A percentile compares a stretch with the other conserved stretches of the same genome.
phyloP scores from a whole-genome alignment of 2,329 filamentous ascomycete genomes.

The Exophiala xenobiotica region DNA sequence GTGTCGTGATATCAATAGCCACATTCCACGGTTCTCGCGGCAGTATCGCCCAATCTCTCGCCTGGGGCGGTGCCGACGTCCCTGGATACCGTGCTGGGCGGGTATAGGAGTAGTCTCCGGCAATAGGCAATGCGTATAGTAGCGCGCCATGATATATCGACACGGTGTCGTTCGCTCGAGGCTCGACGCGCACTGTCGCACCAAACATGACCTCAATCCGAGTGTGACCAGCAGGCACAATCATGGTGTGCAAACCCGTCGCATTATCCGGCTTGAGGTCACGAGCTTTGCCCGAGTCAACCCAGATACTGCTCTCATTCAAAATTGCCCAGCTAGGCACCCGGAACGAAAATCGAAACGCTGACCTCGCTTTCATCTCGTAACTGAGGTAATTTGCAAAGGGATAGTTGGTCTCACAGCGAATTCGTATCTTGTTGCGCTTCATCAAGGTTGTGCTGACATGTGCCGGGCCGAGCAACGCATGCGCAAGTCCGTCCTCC shows the following conservation, averaged over 20 bases:
- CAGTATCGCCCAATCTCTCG: slow-evolving; percentile 39
- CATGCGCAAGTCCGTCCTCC: slow-evolving; percentile 50
- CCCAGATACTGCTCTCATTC: slow-evolving; percentile 29
- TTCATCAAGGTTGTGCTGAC: slow-evolving; percentile 42
- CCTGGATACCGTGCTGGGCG: slow-evolving; percentile 32
- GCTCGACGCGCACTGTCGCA: slow-evolving; percentile 35
- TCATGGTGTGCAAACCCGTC: slow-evolving; percentile 41
- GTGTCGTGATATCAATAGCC: slow-evolving; percentile 36
- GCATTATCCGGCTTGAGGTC: slow-evolving; percentile 35
- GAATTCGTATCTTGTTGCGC: slow-evolving; percentile 42
- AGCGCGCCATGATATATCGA: slow-evolving; percentile 47
- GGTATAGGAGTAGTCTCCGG: slow-evolving; percentile 32
- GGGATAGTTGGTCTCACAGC: slow-evolving; percentile 53
- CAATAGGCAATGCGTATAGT: slow-evolving; percentile 45
- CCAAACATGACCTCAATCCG: slow-evolving; percentile 38
- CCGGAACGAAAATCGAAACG: slow-evolving; percentile 48
- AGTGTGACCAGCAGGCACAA: slow-evolving; percentile 37
- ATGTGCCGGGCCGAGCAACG: slow-evolving; percentile 49
- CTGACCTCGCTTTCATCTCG: slow-evolving; percentile 36
- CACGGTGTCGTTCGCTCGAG: slow-evolving; percentile 45
- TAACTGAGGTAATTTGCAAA: slow-evolving; percentile 45
- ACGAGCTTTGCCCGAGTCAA: slow-evolving; percentile 26
- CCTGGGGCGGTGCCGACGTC: slow-evolving; percentile 31
- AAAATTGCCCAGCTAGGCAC: slow-evolving; percentile 46
- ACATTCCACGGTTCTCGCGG: slow-evolving; percentile 36